Percentiles rank a stretch among this genome's conserved stretches.
These are phyloP conservation scores for Pontederia crassipes DNA, from an alignment of 176 grass and related monocot species.

Conservation along the genomic window DNA sequence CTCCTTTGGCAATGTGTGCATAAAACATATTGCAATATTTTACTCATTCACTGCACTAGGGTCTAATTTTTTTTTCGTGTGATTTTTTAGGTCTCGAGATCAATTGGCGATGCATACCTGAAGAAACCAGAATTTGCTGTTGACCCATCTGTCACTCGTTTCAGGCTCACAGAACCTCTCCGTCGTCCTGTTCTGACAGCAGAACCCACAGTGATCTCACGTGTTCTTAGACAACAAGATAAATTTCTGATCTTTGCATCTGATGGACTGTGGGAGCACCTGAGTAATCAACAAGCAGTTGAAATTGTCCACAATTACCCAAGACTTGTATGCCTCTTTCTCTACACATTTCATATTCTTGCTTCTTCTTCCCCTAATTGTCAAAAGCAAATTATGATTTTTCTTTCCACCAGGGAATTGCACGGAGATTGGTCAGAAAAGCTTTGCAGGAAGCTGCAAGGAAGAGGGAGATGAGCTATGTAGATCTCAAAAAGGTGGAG, in stretches of 20 bases:
- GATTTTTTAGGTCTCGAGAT: constrained; percentile 71
- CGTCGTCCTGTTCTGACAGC: constrained; percentile 61
- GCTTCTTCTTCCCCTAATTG: neutral
- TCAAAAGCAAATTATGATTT: neutral
- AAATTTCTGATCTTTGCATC: constrained; percentile 86
- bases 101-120: constrained; percentile 91
- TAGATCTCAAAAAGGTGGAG: constrained; percentile 45
- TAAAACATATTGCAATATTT: too few species aligned
- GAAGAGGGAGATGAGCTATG: constrained; percentile 47
- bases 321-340: constrained; percentile 20
- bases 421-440: constrained; percentile 38
- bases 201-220: constrained; percentile 55
- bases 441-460: constrained; percentile 42
- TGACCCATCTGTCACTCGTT: constrained; percentile 67
- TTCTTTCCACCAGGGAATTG: constrained; percentile 30
- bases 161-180: constrained; percentile 71
- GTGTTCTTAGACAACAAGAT: constrained; percentile 63
- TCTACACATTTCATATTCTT: neutral
- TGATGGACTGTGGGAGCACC: constrained; percentile 94
- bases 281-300: constrained; percentile 78
- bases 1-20: too few species aligned
- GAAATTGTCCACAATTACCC: constrained; percentile 57
- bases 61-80: too few species aligned
- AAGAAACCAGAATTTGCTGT: constrained; percentile 75
- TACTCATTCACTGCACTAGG: too few species aligned